Base-by-base conservation (phyloP, 2,329 filamentous ascomycete species). In the Bimuria novae-zelandiae region DNA sequence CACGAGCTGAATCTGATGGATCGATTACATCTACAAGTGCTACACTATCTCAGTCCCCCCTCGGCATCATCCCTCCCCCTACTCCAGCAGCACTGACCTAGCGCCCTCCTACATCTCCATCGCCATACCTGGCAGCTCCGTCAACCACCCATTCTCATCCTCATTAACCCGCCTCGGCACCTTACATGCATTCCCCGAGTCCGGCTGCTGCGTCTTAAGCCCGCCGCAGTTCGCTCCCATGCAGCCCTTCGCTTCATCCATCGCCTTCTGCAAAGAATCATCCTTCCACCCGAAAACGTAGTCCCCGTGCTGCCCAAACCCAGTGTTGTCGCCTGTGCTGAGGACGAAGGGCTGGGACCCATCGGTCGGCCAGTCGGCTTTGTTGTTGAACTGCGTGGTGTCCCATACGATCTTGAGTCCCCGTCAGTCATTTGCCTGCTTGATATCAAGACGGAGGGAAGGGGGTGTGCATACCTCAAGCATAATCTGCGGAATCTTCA, bases 401-500 rank as follows among this genome's bases (percentile, higher is more conserved):
- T 79, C 76, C 76, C 76, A 79, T 51, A 79, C 73, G 14, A 68
- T 64, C 62, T 63, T 22, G 17, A 39, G 21, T 7, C n/a, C n/a
- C 17, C 10, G 32, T 37, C 23, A 43, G 19, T 16, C n/a, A 19
- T 40, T 19, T 23, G n/a, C n/a, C n/a, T n/a, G n/a, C n/a, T n/a
- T n/a, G 33, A 16, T 19, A 22, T 7, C 23, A 10, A 21, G 10
- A 4, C n/a, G n/a, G 14, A 12, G n/a, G 2, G 16, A n/a, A 36
- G 8, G 14, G 14, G 5, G 5, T 2, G 29, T 27, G 12, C 35
- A 14, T 50, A 54, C 77, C 66, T 80, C 77, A 55, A 74, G 74
- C 50, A 76, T 76, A 23, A 80, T 62, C 63, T 79, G 77, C 5
- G 77, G 77, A 52, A 79, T 79, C 17, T 73, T 69, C 19, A 79